These are phyloP conservation scores for Luffa aegyptiaca DNA, from an alignment of 306 rosid species.

Conservation along the genomic window DNA sequence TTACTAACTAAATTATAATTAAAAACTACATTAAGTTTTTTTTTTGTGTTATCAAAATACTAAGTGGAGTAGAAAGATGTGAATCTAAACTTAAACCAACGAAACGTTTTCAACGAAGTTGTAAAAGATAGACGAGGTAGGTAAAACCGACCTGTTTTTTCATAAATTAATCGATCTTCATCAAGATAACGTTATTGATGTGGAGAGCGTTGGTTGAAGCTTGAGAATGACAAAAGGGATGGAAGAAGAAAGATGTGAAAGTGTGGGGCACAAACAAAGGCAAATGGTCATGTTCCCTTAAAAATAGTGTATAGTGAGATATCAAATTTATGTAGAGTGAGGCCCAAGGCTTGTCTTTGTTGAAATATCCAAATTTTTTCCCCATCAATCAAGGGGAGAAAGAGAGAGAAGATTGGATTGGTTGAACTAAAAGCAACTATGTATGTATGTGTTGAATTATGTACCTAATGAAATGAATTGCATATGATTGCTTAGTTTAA, in stretches of 20 bases:
- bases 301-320: constrained; percentile 6
- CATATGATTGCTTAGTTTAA: not conserved
- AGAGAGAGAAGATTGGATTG: not conserved
- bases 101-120: not conserved
- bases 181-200: not conserved
- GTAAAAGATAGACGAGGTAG: not conserved
- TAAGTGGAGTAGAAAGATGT: not conserved
- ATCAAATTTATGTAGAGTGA: not conserved
- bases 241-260: not conserved
- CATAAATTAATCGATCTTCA: not conserved
- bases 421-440: not conserved
- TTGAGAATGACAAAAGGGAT: constrained; percentile 52
- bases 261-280: constrained; percentile 23
- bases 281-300: constrained; percentile 34
- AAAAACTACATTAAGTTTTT: not conserved
- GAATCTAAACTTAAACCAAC: not conserved
- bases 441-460: not conserved
- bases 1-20: not conserved
- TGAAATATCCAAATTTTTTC: not conserved
- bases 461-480: not conserved
- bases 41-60: not conserved
- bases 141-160: not conserved
- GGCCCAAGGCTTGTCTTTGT: not conserved
- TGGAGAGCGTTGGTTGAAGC: constrained; percentile 19
- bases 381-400: constrained; percentile 3